Base-by-base conservation (phyloP, 805 yeast species). In the Scheffersomyces lignosus region DNA sequence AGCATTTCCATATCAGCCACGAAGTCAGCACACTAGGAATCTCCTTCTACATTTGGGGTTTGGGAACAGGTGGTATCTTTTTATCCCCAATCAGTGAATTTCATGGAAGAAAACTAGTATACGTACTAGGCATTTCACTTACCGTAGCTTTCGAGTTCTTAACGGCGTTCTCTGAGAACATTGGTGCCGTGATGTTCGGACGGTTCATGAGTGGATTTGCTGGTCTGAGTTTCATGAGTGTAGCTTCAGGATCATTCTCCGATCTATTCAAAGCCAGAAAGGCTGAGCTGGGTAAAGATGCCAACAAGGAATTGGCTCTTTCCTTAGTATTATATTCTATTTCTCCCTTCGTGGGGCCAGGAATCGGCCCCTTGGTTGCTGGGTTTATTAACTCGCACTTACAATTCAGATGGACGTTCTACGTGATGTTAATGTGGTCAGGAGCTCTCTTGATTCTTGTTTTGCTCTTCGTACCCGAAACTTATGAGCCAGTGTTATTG, bases 31-130 rank as follows among this genome's bases (percentile, higher is more conserved):
- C 52, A 6, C 41, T 59, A 12, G 63, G 64, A 6, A 56, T 59
- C 5, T 51, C 63, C 14, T 37, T 52, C n/a, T 60, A 44, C 37
- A 55, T 58, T 16, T 48, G 51, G 49, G 56, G 56, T 4, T 40
- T 60, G 27, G 64, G 64, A 12, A 45, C 49, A 5, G 64, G 66
- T 5, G 60, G 60, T 1, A 48, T 58, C 18, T 55, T 60, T 34
- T 46, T 83, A 38, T 83, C 88, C 2, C 75, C 77, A 34, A 51
- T 77, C 10, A 78, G 86, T 15, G 93, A 85, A 53, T 59, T 77
- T 23, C 64, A 71, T 41, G 93, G 93, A 2, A 65, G 93, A 38
- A 75, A 73, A 28, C 64, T 72, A 6, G 58, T 78, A 4, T 58
- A 83, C 27, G 41, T 67, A 1, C 53, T 62, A 2, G 62, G 62